Percentiles rank a stretch among this genome's conserved stretches.
Evolutionary conservation across 345 rosid species (phyloP).

Genomic region (Rhodamnia rubescens): DNA sequence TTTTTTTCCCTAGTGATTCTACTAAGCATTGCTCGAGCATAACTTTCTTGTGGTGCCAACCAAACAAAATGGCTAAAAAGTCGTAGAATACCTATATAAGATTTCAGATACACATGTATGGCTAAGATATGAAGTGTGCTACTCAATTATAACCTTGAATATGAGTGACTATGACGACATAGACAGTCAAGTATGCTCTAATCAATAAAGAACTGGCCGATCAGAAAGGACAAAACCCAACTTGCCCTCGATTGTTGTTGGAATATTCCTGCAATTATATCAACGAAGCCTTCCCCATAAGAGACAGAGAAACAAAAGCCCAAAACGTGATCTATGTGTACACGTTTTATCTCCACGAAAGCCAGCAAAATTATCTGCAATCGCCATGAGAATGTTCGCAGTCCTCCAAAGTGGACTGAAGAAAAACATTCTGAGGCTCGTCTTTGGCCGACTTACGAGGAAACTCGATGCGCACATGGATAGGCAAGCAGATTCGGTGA

Average conservation of each 20-base stretch:
- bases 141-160: neutral
- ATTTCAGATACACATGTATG: neutral
- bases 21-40: too few relatives aligned
- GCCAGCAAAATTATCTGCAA: neutral
- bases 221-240: neutral
- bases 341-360: neutral
- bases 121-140: neutral
- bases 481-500: too few relatives aligned
- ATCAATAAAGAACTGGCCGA: neutral
- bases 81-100: neutral
- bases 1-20: too few relatives aligned
- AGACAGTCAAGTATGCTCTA: neutral
- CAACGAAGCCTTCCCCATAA: neutral
- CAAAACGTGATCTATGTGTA: neutral
- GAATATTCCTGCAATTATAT: neutral
- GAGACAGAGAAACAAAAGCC: neutral
- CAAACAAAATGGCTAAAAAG: neutral
- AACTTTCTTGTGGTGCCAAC: too few relatives aligned
- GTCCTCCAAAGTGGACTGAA: neutral
- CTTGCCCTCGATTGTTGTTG: neutral
- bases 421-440: too few relatives aligned
- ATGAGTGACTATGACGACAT: neutral
- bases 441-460: too few relatives aligned
- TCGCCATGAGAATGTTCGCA: neutral
- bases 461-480: too few relatives aligned